phyloP scores from a whole-genome alignment of 306 rosid genomes.

The Vachellia collinsii region DNA sequence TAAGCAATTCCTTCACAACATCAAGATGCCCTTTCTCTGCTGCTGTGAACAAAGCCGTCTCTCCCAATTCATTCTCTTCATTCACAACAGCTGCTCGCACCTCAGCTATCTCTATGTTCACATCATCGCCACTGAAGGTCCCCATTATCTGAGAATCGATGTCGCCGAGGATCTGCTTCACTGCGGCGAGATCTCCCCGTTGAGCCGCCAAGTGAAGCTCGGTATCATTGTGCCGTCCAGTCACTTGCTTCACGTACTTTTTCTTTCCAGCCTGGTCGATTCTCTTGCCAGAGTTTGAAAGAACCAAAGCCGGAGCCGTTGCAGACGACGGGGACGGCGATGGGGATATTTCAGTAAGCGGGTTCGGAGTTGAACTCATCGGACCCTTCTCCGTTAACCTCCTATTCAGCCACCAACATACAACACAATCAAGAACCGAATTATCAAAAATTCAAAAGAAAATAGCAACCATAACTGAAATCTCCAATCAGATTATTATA shows the following conservation, averaged over 20 bases:
- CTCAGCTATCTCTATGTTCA: constrained; percentile 84
- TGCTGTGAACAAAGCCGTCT: constrained; percentile 83
- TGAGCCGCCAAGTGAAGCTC: constrained; percentile 98
- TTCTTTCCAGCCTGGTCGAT: constrained; percentile 95
- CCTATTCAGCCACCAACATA: constrained; percentile 33
- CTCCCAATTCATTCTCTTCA: constrained; percentile 91
- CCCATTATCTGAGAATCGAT: constrained; percentile 80
- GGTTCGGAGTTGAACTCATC: constrained; percentile 48
- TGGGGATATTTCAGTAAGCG: constrained; percentile 54
- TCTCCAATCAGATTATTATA: neutral
- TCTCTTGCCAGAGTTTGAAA: constrained; percentile 93
- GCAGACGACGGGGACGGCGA: constrained; percentile 85
- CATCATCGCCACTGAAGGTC: constrained; percentile 61
- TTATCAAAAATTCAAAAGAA: constrained; percentile 10
- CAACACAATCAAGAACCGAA: constrained; percentile 4
- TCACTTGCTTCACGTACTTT: constrained; percentile 98
- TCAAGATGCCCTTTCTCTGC: constrained; percentile 89
- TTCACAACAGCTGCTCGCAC: constrained; percentile 79
- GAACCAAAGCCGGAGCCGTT: constrained; percentile 88
- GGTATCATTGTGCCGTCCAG: constrained; percentile 95
- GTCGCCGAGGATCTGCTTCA: constrained; percentile 77
- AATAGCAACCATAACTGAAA: neutral
- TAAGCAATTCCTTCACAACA: constrained; percentile 79
- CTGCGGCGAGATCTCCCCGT: constrained; percentile 87
- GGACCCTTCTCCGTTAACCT: constrained; percentile 42